A percentile compares a stretch with the other conserved stretches of the same genome.
Evolutionary conservation across 1,139 yeast species (phyloP).

Genomic region (Blastobotrys raffinosifermentans): DNA sequence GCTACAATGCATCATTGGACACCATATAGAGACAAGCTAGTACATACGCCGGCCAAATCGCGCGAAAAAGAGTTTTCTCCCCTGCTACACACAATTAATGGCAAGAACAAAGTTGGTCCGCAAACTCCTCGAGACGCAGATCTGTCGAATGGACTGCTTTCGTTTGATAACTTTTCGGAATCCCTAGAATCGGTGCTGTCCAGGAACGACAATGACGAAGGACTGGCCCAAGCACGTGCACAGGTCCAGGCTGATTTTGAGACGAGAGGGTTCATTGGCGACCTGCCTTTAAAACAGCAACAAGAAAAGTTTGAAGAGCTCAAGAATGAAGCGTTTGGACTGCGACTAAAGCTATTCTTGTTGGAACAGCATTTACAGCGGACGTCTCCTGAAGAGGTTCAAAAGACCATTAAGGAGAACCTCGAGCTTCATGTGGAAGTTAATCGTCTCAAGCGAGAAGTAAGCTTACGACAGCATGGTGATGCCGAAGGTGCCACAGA

Average conservation of each 20-base stretch:
- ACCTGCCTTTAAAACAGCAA: constrained; percentile 25
- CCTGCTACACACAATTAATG: not conserved
- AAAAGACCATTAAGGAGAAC: constrained; percentile 16
- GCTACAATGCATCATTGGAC: too few relatives aligned
- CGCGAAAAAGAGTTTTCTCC: constrained; percentile 3
- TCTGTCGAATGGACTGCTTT: constrained; percentile 4
- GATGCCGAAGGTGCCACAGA: constrained; percentile 1
- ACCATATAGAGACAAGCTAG: too few relatives aligned
- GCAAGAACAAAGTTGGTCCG: not conserved
- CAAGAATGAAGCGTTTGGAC: constrained; percentile 55
- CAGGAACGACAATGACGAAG: not conserved
- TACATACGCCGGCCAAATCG: not conserved
- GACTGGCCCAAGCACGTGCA: not conserved
- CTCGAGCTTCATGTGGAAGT: constrained; percentile 20
- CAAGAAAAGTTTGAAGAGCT: constrained; percentile 40
- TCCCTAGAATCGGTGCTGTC: constrained; percentile 8
- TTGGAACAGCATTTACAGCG: constrained; percentile 14
- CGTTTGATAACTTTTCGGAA: constrained; percentile 12
- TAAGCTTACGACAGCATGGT: constrained; percentile 10
- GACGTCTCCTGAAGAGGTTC: constrained; percentile 16
- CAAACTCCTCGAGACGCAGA: not conserved
- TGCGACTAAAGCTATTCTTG: constrained; percentile 43
- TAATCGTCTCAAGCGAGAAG: constrained; percentile 18
- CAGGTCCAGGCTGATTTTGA: not conserved
- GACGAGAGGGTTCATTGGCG: constrained; percentile 5